These are phyloP conservation scores for Phlyctochytrium planicorne DNA, from an alignment of 192 early-diverging fungal genomes.

Conservation along the genomic window DNA sequence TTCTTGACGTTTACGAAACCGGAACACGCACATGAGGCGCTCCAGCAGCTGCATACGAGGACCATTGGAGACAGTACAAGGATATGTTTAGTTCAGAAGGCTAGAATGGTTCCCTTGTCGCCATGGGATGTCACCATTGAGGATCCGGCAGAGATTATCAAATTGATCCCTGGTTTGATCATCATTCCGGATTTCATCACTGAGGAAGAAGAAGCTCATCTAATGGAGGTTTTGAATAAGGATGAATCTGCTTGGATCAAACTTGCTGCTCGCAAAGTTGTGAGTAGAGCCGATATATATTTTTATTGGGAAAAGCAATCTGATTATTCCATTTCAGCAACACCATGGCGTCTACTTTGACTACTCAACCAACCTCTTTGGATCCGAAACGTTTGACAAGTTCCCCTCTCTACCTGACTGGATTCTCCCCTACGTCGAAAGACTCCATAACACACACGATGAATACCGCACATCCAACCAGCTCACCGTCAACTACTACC, in stretches of 20 bases:
- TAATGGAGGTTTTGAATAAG: conserved; percentile 31
- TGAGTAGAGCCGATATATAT: no score
- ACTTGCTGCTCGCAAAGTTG: conserved; percentile 23
- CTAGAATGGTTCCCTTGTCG: conserved; percentile 14
- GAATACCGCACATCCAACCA: conserved; percentile 33
- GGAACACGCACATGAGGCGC: conserved; percentile 1
- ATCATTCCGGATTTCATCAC: conserved; percentile 41
- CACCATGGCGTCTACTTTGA: conserved; percentile 29
- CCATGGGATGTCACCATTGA: conserved; percentile 4
- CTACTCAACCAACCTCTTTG: conserved; percentile 21
- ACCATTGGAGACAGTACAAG: not conserved
- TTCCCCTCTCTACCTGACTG: not conserved
- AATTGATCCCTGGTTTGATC: conserved; percentile 22
- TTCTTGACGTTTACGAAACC: conserved; percentile 14
- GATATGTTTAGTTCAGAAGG: conserved; percentile 3
- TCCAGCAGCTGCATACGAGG: not conserved
- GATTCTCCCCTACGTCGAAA: not conserved
- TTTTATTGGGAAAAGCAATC: no score
- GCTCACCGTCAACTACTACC: conserved; percentile 50
- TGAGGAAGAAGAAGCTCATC: conserved; percentile 34
- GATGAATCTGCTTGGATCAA: conserved; percentile 10
- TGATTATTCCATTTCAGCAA: no score
- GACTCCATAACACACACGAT: not conserved
- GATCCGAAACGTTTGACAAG: not conserved
- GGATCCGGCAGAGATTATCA: conserved; percentile 18